A percentile compares a stretch with the other conserved stretches of the same genome.
These are phyloP conservation scores for Myotisia sp. DNA, from an alignment of 2,329 filamentous ascomycete species.

Conservation along the genomic window DNA sequence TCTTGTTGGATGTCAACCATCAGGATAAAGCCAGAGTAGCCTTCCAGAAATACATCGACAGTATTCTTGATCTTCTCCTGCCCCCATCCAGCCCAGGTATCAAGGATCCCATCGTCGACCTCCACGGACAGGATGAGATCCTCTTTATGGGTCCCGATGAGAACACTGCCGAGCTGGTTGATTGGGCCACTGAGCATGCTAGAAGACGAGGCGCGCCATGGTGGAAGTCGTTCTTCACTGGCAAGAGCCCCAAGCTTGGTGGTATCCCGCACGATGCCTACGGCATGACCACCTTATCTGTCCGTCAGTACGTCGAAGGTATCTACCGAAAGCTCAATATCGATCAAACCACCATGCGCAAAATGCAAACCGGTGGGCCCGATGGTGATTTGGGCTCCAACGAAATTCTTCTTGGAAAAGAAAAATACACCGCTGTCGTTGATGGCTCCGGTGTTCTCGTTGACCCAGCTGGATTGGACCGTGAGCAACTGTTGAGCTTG, in stretches of 20 bases:
- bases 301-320: constrained; percentile 87
- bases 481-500: constrained; percentile 65
- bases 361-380: constrained; percentile 94
- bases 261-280: constrained; percentile 94
- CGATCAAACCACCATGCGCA: constrained; percentile 68
- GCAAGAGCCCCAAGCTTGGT: constrained; percentile 88
- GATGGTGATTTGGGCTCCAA: constrained; percentile 96
- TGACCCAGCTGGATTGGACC: constrained; percentile 79
- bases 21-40: constrained; percentile 85
- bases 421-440: constrained; percentile 92
- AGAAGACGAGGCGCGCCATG: constrained; percentile 74
- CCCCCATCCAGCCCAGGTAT: constrained; percentile 85
- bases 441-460: constrained; percentile 91
- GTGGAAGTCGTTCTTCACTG: constrained; percentile 99
- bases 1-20: constrained; percentile 82
- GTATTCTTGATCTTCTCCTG: constrained; percentile 85
- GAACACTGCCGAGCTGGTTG: constrained; percentile 92
- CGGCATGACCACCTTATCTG: constrained; percentile 94
- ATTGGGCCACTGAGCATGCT: constrained; percentile 98
- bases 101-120: constrained; percentile 95
- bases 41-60: constrained; percentile 99
- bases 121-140: constrained; percentile 90
- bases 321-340: constrained; percentile 94
- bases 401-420: constrained; percentile 88
- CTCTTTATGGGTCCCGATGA: constrained; percentile 98